Conservation (phyloP, 1,139 yeast genomes). For the Diutina catenulata region DNA sequence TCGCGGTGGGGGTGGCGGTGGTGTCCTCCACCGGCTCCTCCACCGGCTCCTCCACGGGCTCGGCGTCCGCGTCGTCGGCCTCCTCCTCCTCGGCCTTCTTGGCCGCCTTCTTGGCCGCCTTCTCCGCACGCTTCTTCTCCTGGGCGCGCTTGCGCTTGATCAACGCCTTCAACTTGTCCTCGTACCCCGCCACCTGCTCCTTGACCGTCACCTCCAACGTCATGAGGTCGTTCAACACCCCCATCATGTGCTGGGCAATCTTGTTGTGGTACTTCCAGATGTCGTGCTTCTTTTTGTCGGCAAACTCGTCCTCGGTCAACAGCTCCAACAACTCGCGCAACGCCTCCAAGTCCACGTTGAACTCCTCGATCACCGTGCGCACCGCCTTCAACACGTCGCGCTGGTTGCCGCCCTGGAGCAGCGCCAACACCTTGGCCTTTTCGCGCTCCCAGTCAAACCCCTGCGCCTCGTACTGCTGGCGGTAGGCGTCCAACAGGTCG, state of each 20-base stretch:
- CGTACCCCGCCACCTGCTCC: neutral
- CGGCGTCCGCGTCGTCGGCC: too few species aligned
- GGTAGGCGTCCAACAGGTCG: constrained; percentile 27
- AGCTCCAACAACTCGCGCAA: neutral
- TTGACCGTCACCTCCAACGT: neutral
- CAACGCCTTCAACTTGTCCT: neutral
- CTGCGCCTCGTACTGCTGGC: constrained; percentile 27
- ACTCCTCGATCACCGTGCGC: neutral
- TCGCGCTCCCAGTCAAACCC: constrained; percentile 41
- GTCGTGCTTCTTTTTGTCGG: neutral
- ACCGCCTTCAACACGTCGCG: neutral
- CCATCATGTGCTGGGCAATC: constrained; percentile 5
- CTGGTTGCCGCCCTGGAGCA: neutral
- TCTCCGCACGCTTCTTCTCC: neutral
- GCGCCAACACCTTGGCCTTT: constrained; percentile 10
- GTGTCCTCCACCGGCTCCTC: too few species aligned
- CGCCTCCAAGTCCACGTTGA: neutral
- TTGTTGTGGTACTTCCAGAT: constrained; percentile 3
- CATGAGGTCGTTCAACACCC: constrained; percentile 3
- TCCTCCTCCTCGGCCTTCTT: neutral
- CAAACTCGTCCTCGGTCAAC: neutral
- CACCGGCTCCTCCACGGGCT: too few species aligned
- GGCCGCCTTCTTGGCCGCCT: neutral
- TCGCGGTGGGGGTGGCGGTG: too few species aligned
- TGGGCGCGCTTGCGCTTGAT: neutral